A percentile compares a stretch with the other conserved stretches of the same genome.
Evolutionary conservation across 805 yeast species (phyloP).

Genomic region (Suhomyces pyralidae): DNA sequence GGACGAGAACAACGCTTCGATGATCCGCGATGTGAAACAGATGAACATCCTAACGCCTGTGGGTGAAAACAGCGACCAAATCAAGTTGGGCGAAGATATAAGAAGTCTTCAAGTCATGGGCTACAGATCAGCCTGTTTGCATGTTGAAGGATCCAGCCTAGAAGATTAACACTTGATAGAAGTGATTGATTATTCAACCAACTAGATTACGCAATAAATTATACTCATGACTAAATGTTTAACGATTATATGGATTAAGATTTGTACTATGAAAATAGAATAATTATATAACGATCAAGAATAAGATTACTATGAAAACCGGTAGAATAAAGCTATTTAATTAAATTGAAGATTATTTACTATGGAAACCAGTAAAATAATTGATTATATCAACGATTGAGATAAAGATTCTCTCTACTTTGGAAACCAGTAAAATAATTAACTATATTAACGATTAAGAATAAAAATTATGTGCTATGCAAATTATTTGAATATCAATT

Average conservation of each 20-base stretch:
- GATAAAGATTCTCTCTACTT: too few species aligned
- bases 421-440: too few species aligned
- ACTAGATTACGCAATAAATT: not conserved
- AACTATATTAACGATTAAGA: too few species aligned
- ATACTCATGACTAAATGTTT: not conserved
- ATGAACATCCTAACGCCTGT: constrained; percentile 2
- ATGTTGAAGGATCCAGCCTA: constrained; percentile 33
- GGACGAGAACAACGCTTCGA: constrained; percentile 9
- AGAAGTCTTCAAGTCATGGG: constrained; percentile 30
- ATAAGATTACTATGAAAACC: too few species aligned
- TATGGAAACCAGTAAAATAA: too few species aligned
- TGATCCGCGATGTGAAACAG: constrained; percentile 8
- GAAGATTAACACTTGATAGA: constrained; percentile 22
- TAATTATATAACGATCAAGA: too few species aligned
- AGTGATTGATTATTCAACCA: too few species aligned
- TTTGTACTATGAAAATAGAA: not conserved
- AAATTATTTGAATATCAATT: too few species aligned
- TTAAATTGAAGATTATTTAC: too few species aligned
- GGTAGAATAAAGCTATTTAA: too few species aligned
- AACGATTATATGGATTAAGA: not conserved
- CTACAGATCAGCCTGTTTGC: constrained; percentile 35
- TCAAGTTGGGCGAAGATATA: constrained; percentile 12
- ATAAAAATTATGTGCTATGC: too few species aligned
- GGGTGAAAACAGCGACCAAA: constrained; percentile 13
- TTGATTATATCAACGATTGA: too few species aligned